Evolutionary conservation across 2,329 filamentous ascomycete species (phyloP).

Genomic region (Dactylonectria estremocensis): DNA sequence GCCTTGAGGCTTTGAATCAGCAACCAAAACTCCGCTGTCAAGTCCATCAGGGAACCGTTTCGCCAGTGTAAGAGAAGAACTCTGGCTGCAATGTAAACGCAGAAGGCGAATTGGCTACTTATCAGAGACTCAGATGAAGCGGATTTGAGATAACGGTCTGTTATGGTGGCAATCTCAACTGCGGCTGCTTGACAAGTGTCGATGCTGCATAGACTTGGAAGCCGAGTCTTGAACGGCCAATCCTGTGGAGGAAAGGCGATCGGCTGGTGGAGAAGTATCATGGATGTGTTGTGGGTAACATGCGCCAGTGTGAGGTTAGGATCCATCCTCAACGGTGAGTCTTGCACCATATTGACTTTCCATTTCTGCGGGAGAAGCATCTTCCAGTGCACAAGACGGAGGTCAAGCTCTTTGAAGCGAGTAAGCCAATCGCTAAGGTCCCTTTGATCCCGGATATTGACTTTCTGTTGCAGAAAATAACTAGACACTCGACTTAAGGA

Average conservation of each 20-base stretch:
- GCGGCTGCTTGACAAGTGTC: slow-evolving; percentile 62
- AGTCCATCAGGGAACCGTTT: slow-evolving; percentile 37
- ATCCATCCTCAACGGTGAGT: slow-evolving; percentile 54
- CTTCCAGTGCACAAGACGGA: slow-evolving; percentile 56
- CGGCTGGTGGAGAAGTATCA: slow-evolving; percentile 62
- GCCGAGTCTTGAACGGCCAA: slow-evolving; percentile 52
- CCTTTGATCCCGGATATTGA: slow-evolving; percentile 54
- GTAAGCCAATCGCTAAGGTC: slow-evolving; percentile 58
- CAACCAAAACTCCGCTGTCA: slow-evolving; percentile 46
- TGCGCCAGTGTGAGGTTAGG: slow-evolving; percentile 64
- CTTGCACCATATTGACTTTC: slow-evolving; percentile 39
- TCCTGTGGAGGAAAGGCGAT: slow-evolving; percentile 59
- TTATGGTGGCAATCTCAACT: slow-evolving; percentile 59
- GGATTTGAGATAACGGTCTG: slow-evolving; percentile 58
- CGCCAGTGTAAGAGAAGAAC: slow-evolving; percentile 55
- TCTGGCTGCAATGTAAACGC: slow-evolving; percentile 58
- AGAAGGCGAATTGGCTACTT: slow-evolving; percentile 59
- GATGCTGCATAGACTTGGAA: slow-evolving; percentile 59
- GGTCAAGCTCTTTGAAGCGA: slow-evolving; percentile 61
- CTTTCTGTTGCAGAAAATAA: slow-evolving; percentile 59
- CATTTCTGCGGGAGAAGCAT: slow-evolving; percentile 41
- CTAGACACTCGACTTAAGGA: slow-evolving; percentile 58
- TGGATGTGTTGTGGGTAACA: slow-evolving; percentile 63
- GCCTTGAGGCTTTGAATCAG: slow-evolving; percentile 41
- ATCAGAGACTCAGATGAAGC: slow-evolving; percentile 45